Conservation (phyloP, 768 basidiomycete species). For the Lactarius vividus region DNA sequence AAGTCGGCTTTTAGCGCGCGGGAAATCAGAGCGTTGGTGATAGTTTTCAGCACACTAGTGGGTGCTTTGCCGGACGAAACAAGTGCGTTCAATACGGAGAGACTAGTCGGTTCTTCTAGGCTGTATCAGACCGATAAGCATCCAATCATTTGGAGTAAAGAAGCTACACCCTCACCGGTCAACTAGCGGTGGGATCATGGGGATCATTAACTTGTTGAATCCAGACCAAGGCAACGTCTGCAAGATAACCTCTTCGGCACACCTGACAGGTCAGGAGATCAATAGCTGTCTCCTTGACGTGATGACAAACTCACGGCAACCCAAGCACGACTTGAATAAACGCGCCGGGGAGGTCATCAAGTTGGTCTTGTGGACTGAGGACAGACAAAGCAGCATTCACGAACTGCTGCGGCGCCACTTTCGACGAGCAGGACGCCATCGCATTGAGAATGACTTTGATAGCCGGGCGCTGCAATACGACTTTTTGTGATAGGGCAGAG, state of each 20-base stretch:
- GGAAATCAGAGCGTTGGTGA: slow-evolving; percentile 24
- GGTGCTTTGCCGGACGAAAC: slow-evolving; percentile 3
- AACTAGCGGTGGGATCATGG: slow-evolving; percentile 46
- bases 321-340: slow-evolving; percentile 18
- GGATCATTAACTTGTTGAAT: slow-evolving; percentile 54
- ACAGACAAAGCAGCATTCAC: slow-evolving; percentile 64
- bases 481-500: slow-evolving; percentile 65
- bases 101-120: slow-evolving; percentile 12
- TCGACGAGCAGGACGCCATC: slow-evolving; percentile 50
- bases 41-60: slow-evolving; percentile 4
- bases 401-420: slow-evolving; percentile 55
- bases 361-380: slow-evolving; percentile 57
- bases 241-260: slow-evolving; percentile 48
- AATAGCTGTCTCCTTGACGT: neutral
- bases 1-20: slow-evolving; percentile 18
- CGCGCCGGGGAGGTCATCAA: slow-evolving; percentile 41
- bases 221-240: slow-evolving; percentile 47
- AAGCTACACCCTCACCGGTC: slow-evolving; percentile 32
- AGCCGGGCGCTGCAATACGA: slow-evolving; percentile 54
- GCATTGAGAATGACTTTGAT: slow-evolving; percentile 54
- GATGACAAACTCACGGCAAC: slow-evolving; percentile 5
- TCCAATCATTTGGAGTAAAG: neutral
- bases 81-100: slow-evolving; percentile 5
- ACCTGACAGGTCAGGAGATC: slow-evolving; percentile 34
- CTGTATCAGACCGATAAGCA: slow-evolving; percentile 3